Conservation (phyloP, 345 rosid genomes). For the Eucalyptus urophylla region DNA sequence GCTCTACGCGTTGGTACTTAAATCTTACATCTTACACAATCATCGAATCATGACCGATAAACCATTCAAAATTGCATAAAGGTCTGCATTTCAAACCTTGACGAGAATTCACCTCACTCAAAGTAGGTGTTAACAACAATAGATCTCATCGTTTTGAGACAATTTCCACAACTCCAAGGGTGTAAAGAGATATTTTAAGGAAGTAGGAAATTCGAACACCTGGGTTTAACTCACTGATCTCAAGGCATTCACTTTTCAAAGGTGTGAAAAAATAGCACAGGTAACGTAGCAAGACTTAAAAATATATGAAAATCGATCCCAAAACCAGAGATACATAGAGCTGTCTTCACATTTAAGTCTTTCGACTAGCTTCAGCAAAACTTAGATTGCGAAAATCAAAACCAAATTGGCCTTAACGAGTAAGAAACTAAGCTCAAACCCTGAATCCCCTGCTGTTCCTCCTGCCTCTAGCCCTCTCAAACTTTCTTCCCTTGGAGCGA, state of each 20-base stretch:
- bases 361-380: background rate
- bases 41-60: background rate
- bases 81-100: background rate
- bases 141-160: background rate
- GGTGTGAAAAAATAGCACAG: background rate
- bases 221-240: background rate
- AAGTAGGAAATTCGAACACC: background rate
- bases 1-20: background rate
- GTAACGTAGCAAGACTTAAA: background rate
- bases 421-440: conserved; percentile 18
- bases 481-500: conserved; percentile 49
- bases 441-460: conserved; percentile 64
- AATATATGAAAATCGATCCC: background rate
- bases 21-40: background rate
- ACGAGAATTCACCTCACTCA: background rate
- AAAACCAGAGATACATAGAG: background rate
- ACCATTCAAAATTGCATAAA: background rate
- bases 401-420: background rate
- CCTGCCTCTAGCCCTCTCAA: conserved; percentile 63
- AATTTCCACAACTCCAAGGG: background rate
- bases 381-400: background rate
- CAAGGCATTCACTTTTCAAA: background rate
- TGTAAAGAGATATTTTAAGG: background rate
- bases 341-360: background rate
- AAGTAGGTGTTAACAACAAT: background rate